Conservation (phyloP, 148 eudicot genomes). For the Mesembryanthemum crystallinum region DNA sequence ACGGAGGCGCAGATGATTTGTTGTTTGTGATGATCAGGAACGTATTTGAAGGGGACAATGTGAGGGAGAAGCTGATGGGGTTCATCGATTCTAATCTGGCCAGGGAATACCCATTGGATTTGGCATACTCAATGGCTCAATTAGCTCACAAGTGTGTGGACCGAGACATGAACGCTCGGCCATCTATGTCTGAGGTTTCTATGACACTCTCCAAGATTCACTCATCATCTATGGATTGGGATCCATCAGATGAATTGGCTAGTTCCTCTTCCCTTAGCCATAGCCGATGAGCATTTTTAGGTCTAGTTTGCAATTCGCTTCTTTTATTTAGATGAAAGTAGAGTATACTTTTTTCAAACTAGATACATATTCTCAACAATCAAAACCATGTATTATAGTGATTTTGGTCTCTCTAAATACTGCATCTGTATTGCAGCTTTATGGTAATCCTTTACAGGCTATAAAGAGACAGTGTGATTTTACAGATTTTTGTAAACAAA, state of each 20-base stretch:
- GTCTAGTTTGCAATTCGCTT: background rate
- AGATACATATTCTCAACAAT: no score
- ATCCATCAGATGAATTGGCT: conserved; percentile 63
- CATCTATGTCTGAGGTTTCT: conserved; percentile 49
- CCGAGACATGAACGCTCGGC: conserved; percentile 52
- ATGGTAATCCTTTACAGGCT: no score
- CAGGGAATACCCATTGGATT: conserved; percentile 58
- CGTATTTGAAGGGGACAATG: conserved; percentile 57
- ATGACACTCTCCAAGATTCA: conserved; percentile 55
- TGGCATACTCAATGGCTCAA: conserved; percentile 71
- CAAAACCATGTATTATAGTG: background rate
- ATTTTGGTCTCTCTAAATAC: background rate
- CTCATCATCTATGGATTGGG: conserved; percentile 69
- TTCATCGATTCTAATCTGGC: conserved; percentile 57
- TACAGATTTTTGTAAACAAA: background rate
- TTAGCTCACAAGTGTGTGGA: conserved; percentile 58
- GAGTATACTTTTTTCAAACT: background rate
- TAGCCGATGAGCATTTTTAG: conserved; percentile 10
- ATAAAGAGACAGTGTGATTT: background rate
- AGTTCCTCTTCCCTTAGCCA: conserved; percentile 15
- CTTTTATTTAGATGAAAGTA: background rate
- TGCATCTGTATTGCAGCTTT: background rate
- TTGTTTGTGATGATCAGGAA: conserved; percentile 29
- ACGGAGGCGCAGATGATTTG: conserved; percentile 27
- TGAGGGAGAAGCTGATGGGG: conserved; percentile 53